Base-by-base conservation (phyloP, 371 early-diverging fungal species). In the Blakeslea trispora region DNA sequence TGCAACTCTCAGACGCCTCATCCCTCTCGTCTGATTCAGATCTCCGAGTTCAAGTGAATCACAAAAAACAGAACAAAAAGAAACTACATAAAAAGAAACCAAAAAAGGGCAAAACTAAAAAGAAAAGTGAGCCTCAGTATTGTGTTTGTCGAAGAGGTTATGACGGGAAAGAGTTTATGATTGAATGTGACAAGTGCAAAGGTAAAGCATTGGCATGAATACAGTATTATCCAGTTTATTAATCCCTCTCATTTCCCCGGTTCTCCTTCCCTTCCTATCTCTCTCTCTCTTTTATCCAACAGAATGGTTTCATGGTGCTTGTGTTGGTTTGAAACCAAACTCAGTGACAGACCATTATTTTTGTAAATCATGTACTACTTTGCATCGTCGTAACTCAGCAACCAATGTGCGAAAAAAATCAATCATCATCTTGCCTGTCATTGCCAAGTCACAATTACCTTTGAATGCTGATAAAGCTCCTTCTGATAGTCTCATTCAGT, bases 261-360 rank as follows among this genome's bases (percentile, higher is more conserved):
- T n/a, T n/a, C n/a, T n/a, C n/a, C n/a, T n/a, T n/a, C n/a, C n/a
- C n/a, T n/a, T n/a, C n/a, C n/a, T n/a, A n/a, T n/a, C n/a, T n/a
- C n/a, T n/a, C n/a, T n/a, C n/a, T n/a, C n/a, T n/a, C n/a, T n/a
- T n/a, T n/a, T n/a, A n/a, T n/a, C n/a, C n/a, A n/a, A n/a, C n/a
- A 83, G 84, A 83, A 69, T 91, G 91, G 91, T 89, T 85, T 69
- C 91, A 91, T 73, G 91, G 91, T 2, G 68, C 68, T 21, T 91
- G 91, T 59, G 85, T 89, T 10, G 83, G 81, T 21, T 57, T 87
- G 37, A 71, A 62, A 40, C 79, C 82, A 1, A 81, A 81, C 52
- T 66, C 71, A 11, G 73, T 75, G 1, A 72, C 67, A 17, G 75
- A 76, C 22, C 76, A 81, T 46, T 83, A 79, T 49, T 79, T 69